These are phyloP conservation scores for Sporothrix pallida DNA, from an alignment of 2,329 filamentous ascomycete species.

Conservation along the genomic window DNA sequence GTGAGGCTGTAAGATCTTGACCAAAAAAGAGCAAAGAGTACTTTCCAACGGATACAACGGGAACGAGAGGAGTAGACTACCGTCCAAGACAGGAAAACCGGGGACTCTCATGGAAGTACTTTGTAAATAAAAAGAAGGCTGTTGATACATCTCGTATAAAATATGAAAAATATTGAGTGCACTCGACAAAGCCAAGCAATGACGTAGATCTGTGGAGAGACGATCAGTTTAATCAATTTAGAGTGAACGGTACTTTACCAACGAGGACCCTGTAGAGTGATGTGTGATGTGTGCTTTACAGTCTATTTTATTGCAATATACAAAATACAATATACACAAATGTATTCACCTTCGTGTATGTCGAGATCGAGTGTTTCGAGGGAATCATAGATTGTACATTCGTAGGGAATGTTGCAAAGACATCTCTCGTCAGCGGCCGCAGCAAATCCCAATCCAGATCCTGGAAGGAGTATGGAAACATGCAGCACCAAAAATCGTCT, in stretches of 20 bases:
- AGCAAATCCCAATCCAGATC: not conserved
- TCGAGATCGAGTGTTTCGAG: slow-evolving; percentile 2
- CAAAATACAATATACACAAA: not conserved
- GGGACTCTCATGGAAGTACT: not conserved
- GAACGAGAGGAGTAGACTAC: not conserved
- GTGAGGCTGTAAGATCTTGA: too few species aligned
- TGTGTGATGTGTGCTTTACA: not conserved
- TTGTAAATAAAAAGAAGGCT: too few species aligned
- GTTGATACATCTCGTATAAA: slow-evolving; percentile 2
- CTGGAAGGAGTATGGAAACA: not conserved
- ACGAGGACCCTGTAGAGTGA: not conserved
- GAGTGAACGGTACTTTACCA: too few species aligned
- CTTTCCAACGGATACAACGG: not conserved
- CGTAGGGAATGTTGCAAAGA: not conserved
- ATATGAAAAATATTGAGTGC: too few species aligned
- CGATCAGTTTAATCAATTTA: too few species aligned
- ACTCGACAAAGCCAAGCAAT: not conserved
- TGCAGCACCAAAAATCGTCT: not conserved
- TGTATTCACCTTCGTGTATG: not conserved
- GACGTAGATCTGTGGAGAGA: not conserved
- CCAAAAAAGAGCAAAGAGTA: too few species aligned
- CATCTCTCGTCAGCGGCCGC: slow-evolving; percentile 11
- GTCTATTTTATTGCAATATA: not conserved
- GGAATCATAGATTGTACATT: not conserved
- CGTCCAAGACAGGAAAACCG: slow-evolving; percentile 3